These are phyloP conservation scores for Aspergillus sp. DNA, from an alignment of 2,329 filamentous ascomycete species.

Conservation along the genomic window DNA sequence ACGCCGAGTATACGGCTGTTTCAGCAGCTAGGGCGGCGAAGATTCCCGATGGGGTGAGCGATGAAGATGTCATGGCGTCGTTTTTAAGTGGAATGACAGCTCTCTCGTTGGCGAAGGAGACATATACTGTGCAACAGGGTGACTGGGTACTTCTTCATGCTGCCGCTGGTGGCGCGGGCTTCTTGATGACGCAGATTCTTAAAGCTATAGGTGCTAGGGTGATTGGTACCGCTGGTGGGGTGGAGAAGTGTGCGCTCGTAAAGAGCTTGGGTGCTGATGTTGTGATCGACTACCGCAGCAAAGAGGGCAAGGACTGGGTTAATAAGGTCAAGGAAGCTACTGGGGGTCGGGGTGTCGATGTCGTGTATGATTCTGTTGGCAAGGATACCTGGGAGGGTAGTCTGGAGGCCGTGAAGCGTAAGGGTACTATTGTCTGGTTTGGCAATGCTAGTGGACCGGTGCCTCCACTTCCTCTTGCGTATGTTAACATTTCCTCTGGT, in stretches of 20 bases:
- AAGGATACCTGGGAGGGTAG: slow-evolving; percentile 80
- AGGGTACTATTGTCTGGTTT: slow-evolving; percentile 76
- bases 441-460: slow-evolving; percentile 81
- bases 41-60: slow-evolving; percentile 62
- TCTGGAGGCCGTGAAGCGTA: slow-evolving; percentile 70
- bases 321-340: slow-evolving; percentile 85
- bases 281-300: slow-evolving; percentile 76
- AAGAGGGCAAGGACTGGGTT: slow-evolving; percentile 76
- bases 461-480: slow-evolving; percentile 60
- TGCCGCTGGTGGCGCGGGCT: slow-evolving; percentile 78
- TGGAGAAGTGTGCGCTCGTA: slow-evolving; percentile 71
- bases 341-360: slow-evolving; percentile 68
- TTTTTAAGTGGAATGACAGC: slow-evolving; percentile 84
- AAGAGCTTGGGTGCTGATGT: slow-evolving; percentile 66
- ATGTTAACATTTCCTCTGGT: not conserved
- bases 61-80: slow-evolving; percentile 65
- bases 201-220: slow-evolving; percentile 69
- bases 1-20: slow-evolving; percentile 60
- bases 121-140: slow-evolving; percentile 67
- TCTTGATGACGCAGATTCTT: slow-evolving; percentile 74
- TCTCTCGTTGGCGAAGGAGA: slow-evolving; percentile 74
- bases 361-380: slow-evolving; percentile 83
- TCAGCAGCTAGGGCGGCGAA: slow-evolving; percentile 56
- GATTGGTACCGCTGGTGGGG: slow-evolving; percentile 75
- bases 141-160: slow-evolving; percentile 85